Conservation (phyloP, 257 asterid genomes). For the Nicotiana otophora region DNA sequence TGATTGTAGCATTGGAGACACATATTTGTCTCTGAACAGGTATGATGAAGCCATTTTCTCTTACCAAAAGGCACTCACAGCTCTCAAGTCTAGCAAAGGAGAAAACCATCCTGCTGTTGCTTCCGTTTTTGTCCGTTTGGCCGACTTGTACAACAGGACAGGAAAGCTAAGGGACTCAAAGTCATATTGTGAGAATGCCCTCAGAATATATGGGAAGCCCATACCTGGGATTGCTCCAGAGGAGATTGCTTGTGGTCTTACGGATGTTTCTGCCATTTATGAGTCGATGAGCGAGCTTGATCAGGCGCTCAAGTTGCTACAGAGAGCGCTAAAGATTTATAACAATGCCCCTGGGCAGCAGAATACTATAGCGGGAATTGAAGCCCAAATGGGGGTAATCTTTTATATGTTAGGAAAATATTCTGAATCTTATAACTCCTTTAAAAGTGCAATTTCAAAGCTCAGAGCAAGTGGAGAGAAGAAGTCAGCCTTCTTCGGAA, state of each 20-base stretch:
- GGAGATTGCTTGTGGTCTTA: conserved; percentile 83
- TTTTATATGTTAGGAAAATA: conserved; percentile 73
- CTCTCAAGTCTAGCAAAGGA: conserved; percentile 79
- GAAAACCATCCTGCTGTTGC: conserved; percentile 92
- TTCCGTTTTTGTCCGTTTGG: conserved; percentile 78
- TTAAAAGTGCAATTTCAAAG: conserved; percentile 53
- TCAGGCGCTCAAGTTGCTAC: conserved; percentile 69
- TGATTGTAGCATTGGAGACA: conserved; percentile 85
- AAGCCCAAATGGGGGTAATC: conserved; percentile 94
- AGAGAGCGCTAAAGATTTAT: conserved; percentile 82
- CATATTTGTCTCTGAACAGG: conserved; percentile 68
- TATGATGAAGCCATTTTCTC: conserved; percentile 86
- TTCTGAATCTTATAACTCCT: conserved; percentile 59
- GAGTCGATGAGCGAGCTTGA: conserved; percentile 91
- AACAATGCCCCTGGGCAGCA: conserved; percentile 87
- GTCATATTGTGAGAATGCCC: conserved; percentile 86
- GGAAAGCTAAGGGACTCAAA: conserved; percentile 83
- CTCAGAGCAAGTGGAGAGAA: conserved; percentile 87
- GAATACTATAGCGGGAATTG: conserved; percentile 78
- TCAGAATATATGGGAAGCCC: conserved; percentile 67
- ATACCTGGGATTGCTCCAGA: conserved; percentile 74
- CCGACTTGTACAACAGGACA: conserved; percentile 74
- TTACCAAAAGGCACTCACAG: conserved; percentile 79
- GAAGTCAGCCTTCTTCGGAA: conserved; percentile 88
- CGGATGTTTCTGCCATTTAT: conserved; percentile 80